A percentile compares a stretch with the other conserved stretches of the same genome.
These are phyloP conservation scores for Fusarium tupiense DNA, from an alignment of 2,329 filamentous ascomycete genomes.

Conservation along the genomic window DNA sequence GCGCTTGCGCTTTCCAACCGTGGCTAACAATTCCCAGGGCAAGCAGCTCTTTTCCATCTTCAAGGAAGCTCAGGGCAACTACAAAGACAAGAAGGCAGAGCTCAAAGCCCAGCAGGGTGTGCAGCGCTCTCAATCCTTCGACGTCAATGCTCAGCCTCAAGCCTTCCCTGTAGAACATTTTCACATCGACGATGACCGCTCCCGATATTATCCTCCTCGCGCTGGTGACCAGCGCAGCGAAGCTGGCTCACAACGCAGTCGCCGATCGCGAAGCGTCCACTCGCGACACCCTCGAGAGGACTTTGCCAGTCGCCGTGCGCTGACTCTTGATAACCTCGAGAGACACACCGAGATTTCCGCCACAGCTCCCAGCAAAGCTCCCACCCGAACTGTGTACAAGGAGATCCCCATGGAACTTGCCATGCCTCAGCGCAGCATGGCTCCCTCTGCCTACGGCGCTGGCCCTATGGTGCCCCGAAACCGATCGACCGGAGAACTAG, in stretches of 20 bases:
- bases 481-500: slow-evolving; percentile 53
- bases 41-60: slow-evolving; percentile 91
- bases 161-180: slow-evolving; percentile 11
- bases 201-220: slow-evolving; percentile 50
- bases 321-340: slow-evolving; percentile 64
- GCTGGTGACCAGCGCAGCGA: slow-evolving; percentile 47
- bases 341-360: slow-evolving; percentile 63
- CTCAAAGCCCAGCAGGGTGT: slow-evolving; percentile 72
- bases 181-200: slow-evolving; percentile 45
- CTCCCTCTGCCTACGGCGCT: slow-evolving; percentile 39
- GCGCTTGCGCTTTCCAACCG: background rate
- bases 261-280: slow-evolving; percentile 51
- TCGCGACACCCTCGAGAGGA: slow-evolving; percentile 44
- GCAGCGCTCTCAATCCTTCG: slow-evolving; percentile 70
- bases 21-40: slow-evolving; percentile 64
- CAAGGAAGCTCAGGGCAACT: slow-evolving; percentile 89
- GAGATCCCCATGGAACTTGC: slow-evolving; percentile 54
- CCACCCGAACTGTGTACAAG: slow-evolving; percentile 53
- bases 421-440: slow-evolving; percentile 40
- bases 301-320: slow-evolving; percentile 50
- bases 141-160: slow-evolving; percentile 50
- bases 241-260: slow-evolving; percentile 56
- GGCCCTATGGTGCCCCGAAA: slow-evolving; percentile 48
- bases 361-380: slow-evolving; percentile 55
- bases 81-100: slow-evolving; percentile 86